These are phyloP conservation scores for Medicago truncatula DNA, from an alignment of 306 rosid genomes.

Conservation along the genomic window MtrunA17r5.0-ANR NC_053049.1:4916001-4916500, in stretches of 20 bases:
- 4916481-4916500: conserved; percentile 95
- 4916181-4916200: conserved; percentile 8
- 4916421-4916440: conserved; percentile 89
- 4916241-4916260: conserved; percentile 87
- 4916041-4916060: background rate
- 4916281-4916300: conserved; percentile 80
- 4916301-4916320: conserved; percentile 79
- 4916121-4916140: background rate
- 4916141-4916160: background rate
- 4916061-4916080: background rate
- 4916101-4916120: background rate
- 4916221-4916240: conserved; percentile 84
- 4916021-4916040: background rate
- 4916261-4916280: conserved; percentile 84
- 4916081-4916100: background rate
- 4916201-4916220: conserved; percentile 24
- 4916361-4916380: background rate
- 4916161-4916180: conserved; percentile 14
- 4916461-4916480: conserved; percentile 99
- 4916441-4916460: conserved; percentile 97
- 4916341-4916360: conserved; percentile 11
- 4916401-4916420: conserved; percentile 71
- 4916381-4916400: conserved; percentile 12
- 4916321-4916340: conserved; percentile 58
- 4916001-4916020: background rate